phyloP scores from a whole-genome alignment of 352 stramenopile genomes.

The Pythium volutum region DNA sequence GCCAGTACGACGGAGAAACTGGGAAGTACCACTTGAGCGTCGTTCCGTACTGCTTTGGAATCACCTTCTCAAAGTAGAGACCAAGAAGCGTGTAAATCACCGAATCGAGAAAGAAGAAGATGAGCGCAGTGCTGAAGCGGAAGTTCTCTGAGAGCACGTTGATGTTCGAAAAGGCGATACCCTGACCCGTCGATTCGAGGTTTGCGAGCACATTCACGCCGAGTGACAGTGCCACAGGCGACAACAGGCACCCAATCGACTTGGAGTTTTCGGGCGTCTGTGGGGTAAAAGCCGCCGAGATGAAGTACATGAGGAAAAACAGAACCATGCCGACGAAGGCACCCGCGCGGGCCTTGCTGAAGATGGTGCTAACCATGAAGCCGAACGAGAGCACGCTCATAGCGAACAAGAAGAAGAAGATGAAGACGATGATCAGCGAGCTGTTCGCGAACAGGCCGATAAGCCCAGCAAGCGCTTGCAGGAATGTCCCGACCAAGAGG shows the following conservation, averaged over 20 bases:
- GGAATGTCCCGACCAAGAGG: conserved; percentile 38
- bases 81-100: conserved; percentile 84
- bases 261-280: conserved; percentile 26
- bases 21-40: conserved; percentile 90
- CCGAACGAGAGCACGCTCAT: conserved; percentile 68
- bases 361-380: conserved; percentile 70
- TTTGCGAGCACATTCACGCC: conserved; percentile 61
- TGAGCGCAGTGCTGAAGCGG: conserved; percentile 53
- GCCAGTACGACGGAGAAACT: conserved; percentile 71
- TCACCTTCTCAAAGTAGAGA: conserved; percentile 89
- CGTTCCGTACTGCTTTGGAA: conserved; percentile 91
- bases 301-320: conserved; percentile 81
- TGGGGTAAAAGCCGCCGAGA: conserved; percentile 74
- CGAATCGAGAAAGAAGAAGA: conserved; percentile 87
- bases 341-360: conserved; percentile 46
- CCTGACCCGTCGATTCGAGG: conserved; percentile 49
- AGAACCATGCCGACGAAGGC: conserved; percentile 64
- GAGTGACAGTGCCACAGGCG: conserved; percentile 72
- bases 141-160: conserved; percentile 42
- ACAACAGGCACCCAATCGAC: conserved; percentile 42
- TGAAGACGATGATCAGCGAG: conserved; percentile 34
- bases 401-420: conserved; percentile 76
- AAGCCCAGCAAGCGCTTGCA: conserved; percentile 41
- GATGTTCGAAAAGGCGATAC: conserved; percentile 38
- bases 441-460: not conserved